Percentiles rank a stretch among this genome's conserved stretches.
Evolutionary conservation across 345 rosid species (phyloP).

Genomic region (Ceriops zippeliana): DNA sequence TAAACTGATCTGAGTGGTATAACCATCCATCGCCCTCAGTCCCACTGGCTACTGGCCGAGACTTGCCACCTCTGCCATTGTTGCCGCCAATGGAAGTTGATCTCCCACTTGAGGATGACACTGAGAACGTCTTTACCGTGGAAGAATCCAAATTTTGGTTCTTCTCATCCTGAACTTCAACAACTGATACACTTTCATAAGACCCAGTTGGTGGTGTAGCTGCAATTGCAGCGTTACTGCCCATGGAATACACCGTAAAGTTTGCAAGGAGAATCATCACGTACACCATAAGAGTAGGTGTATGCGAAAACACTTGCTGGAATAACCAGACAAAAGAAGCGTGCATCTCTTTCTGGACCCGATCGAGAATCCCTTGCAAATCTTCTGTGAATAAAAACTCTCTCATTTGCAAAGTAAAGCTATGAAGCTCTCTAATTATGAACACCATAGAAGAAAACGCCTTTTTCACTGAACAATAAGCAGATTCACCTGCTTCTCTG

Average conservation of each 20-base stretch:
- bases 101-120: slow-evolving; percentile 46
- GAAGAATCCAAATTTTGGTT: slow-evolving; percentile 50
- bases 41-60: slow-evolving; percentile 48
- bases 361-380: slow-evolving; percentile 55
- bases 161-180: slow-evolving; percentile 27
- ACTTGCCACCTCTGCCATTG: slow-evolving; percentile 74
- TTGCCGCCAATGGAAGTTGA: slow-evolving; percentile 51
- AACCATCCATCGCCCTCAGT: slow-evolving; percentile 65
- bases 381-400: slow-evolving; percentile 64
- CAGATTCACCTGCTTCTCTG: slow-evolving; percentile 55
- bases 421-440: slow-evolving; percentile 74
- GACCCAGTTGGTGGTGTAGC: slow-evolving; percentile 33
- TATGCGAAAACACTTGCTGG: slow-evolving; percentile 83
- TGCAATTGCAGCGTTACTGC: slow-evolving; percentile 47
- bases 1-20: slow-evolving; percentile 40
- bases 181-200: slow-evolving; percentile 16
- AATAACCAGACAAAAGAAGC: slow-evolving; percentile 93
- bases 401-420: slow-evolving; percentile 72
- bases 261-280: slow-evolving; percentile 90
- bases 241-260: slow-evolving; percentile 74
- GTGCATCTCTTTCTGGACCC: slow-evolving; percentile 78
- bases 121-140: slow-evolving; percentile 37
- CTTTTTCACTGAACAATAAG: slow-evolving; percentile 63
- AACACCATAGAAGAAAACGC: slow-evolving; percentile 97
- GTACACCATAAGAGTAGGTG: slow-evolving; percentile 88